Base-by-base conservation (phyloP, 1,284 basidiomycete genomes). In the Sporisorium scitamineum region DNA sequence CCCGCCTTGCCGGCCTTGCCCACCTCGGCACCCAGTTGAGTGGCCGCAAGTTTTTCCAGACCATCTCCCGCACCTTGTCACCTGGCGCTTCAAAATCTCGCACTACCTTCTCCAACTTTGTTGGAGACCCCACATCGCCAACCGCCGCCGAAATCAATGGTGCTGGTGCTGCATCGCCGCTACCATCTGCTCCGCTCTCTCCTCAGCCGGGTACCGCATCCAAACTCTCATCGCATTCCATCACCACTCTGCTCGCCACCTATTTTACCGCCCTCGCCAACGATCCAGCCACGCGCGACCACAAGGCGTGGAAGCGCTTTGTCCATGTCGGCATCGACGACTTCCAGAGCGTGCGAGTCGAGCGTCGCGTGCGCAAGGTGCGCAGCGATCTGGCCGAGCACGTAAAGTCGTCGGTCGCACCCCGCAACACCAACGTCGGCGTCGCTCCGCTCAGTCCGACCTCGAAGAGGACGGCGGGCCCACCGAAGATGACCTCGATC, bases 311-410 rank as follows among this genome's bases (percentile, higher is more conserved):
- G 93, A 92, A 91, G 81, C 89, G 92, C n/a, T 95, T 95, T 77
- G 90, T 94, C 54, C 88, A 90, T 44, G 92, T 94, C 20, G 89
- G 93, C 70, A 91, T 90, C 5, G 94, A 95, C 82, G 93, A 95
- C 84, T 86, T 95, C 51, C 91, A 94, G 87, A 94, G 92, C 80
- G 91, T 92, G 5, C 90, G 93, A 48, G 90, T 92, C 47, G 93
- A 95, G 86, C 89, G 94, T 64, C 91, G 93, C 4, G 92, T 95
- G 85, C 93, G 94, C 86, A 90, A 92, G 47, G 92, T 93, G 18
- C 88, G 92, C 59, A 93, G 92, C 55, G 94, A 94, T 59, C 62
- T 81, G 48, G 65, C 75, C 45, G 42, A 73, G 48, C 55, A 74
- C 52, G 70, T 80, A 60, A 79, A 74, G 56, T 72, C 76, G 2